Conservation (phyloP, 768 basidiomycete genomes). For the Boletellus emodensis region DNA sequence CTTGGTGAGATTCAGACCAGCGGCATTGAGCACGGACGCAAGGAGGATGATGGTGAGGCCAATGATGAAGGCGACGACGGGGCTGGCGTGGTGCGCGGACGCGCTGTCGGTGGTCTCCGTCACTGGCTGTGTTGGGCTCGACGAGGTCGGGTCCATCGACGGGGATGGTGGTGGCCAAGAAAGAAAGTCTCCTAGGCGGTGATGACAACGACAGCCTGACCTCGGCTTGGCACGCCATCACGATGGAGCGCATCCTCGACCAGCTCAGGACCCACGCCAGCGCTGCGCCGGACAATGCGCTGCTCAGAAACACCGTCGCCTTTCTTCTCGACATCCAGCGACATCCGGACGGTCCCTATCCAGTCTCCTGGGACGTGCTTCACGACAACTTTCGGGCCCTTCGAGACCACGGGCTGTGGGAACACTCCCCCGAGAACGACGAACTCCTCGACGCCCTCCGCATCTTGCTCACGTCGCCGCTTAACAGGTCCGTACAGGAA, state of each 20-base stretch:
- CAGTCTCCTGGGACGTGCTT: slow-evolving; percentile 24
- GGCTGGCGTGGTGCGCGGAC: slow-evolving; percentile 42
- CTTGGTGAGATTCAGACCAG: slow-evolving; percentile 93
- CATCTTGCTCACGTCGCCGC: slow-evolving; percentile 10
- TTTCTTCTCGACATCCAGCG: slow-evolving; percentile 20
- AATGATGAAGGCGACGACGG: slow-evolving; percentile 73
- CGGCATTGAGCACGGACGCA: slow-evolving; percentile 84
- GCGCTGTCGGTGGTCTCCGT: slow-evolving; percentile 19
- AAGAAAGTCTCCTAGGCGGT: slow-evolving; percentile 18
- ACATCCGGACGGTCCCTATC: slow-evolving; percentile 14
- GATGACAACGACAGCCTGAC: background rate
- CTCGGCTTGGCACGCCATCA: background rate
- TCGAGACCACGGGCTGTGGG: slow-evolving; percentile 25
- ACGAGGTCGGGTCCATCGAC: slow-evolving; percentile 24
- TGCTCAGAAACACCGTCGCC: slow-evolving; percentile 22
- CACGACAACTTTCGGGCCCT: slow-evolving; percentile 19
- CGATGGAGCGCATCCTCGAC: slow-evolving; percentile 29
- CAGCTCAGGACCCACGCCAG: slow-evolving; percentile 18
- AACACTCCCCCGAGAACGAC: slow-evolving; percentile 23
- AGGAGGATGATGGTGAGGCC: slow-evolving; percentile 81
- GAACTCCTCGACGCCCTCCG: slow-evolving; percentile 26
- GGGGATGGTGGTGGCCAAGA: background rate
- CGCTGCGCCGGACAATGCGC: slow-evolving; percentile 5
- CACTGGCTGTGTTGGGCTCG: slow-evolving; percentile 12
- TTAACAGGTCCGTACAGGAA: background rate